phyloP scores from a whole-genome alignment of 352 stramenopile genomes.

The Phytophthora rubi region DNA sequence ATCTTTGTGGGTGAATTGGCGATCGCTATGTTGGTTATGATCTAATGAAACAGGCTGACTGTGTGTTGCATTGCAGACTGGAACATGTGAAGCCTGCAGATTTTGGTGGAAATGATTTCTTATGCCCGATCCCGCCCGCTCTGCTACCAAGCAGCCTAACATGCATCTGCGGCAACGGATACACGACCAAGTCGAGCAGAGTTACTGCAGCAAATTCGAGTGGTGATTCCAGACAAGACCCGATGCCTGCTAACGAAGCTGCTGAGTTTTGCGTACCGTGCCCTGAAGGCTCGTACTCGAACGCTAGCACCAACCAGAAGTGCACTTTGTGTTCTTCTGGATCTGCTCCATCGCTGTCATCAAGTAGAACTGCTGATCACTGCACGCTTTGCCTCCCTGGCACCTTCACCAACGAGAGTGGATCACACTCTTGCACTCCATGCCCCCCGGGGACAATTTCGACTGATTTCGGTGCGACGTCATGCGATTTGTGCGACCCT shows the following conservation, averaged over 20 bases:
- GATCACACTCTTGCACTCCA: conserved; percentile 35
- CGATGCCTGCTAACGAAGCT: conserved; percentile 22
- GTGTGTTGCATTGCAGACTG: conserved; percentile 13
- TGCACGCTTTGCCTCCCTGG: conserved; percentile 50
- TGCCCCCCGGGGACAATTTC: conserved; percentile 49
- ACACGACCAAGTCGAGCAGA: conserved; percentile 11
- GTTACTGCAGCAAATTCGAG: neutral
- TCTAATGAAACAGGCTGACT: neutral
- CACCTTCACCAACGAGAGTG: conserved; percentile 49
- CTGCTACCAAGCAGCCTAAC: conserved; percentile 33
- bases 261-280: conserved; percentile 43
- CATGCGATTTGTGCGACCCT: conserved; percentile 50
- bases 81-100: conserved; percentile 17
- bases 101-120: conserved; percentile 28
- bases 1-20: conserved; percentile 32
- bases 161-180: conserved; percentile 44
- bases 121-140: conserved; percentile 21
- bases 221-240: neutral
- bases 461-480: conserved; percentile 27
- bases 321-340: conserved; percentile 50
- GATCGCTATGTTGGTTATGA: neutral
- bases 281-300: conserved; percentile 48
- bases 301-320: conserved; percentile 47
- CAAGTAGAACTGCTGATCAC: conserved; percentile 7
- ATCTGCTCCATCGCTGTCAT: conserved; percentile 12